A percentile compares a stretch with the other conserved stretches of the same genome.
Conservation (phyloP, 2,329 filamentous ascomycete species). For the Penicillium decumbens region DNA sequence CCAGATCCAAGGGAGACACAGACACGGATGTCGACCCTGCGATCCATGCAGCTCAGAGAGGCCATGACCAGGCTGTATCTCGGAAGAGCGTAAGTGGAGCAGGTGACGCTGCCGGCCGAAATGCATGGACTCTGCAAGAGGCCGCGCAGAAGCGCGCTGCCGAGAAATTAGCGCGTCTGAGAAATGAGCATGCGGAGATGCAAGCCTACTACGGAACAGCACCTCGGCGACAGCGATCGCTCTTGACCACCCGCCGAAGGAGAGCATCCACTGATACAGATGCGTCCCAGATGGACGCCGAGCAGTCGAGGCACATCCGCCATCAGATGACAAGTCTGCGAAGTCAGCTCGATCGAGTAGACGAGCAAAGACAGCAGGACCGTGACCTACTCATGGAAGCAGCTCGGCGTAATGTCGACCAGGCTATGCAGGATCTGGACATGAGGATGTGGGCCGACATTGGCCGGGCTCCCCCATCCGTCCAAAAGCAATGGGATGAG, state of each 20-base stretch:
- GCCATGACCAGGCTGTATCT: constrained; percentile 31
- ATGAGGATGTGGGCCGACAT: constrained; percentile 72
- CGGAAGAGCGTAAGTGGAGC: constrained; percentile 31
- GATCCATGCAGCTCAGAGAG: constrained; percentile 30
- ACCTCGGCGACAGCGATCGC: constrained; percentile 44
- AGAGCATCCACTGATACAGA: constrained; percentile 64
- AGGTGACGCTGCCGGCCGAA: constrained; percentile 21
- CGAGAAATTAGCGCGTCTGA: constrained; percentile 74
- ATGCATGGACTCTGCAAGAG: constrained; percentile 63
- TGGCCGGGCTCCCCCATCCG: constrained; percentile 64
- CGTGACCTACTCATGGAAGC: constrained; percentile 69
- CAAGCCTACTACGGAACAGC: constrained; percentile 71
- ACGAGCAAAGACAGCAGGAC: constrained; percentile 58
- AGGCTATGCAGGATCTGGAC: constrained; percentile 73
- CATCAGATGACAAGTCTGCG: constrained; percentile 76
- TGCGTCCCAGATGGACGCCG: constrained; percentile 58
- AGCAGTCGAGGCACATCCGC: constrained; percentile 67
- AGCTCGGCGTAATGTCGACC: constrained; percentile 81
- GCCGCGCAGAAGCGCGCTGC: constrained; percentile 81
- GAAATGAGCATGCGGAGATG: constrained; percentile 64
- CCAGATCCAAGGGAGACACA: constrained; percentile 40
- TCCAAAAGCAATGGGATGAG: constrained; percentile 71
- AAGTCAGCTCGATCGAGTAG: constrained; percentile 52
- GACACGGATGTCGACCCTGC: constrained; percentile 17
- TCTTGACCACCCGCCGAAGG: constrained; percentile 54